phyloP scores from a whole-genome alignment of 2,329 filamentous ascomycete species.

The Parafenestella ontariensis region DNA sequence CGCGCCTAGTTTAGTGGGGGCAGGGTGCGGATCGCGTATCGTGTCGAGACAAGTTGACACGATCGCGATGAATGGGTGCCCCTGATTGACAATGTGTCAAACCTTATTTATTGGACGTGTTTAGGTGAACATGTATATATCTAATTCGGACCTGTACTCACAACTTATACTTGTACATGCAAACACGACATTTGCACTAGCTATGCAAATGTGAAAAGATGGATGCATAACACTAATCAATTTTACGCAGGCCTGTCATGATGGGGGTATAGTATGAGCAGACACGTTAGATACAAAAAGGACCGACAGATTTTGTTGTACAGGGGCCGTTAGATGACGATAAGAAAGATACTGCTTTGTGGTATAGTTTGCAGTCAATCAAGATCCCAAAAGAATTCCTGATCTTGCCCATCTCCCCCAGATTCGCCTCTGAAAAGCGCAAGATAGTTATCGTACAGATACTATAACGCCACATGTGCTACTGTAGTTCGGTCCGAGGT shows the following conservation, averaged over 20 bases:
- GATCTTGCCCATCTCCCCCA: conserved; percentile 4
- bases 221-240: conserved; percentile 3
- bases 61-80: background rate
- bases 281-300: conserved; percentile 13
- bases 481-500: conserved; percentile 27
- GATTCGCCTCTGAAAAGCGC: conserved; percentile 3
- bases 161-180: too few relatives aligned
- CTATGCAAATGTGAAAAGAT: too few relatives aligned
- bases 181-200: too few relatives aligned
- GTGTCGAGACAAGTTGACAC: background rate
- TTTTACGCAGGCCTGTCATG: conserved; percentile 23
- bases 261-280: conserved; percentile 23
- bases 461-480: conserved; percentile 33
- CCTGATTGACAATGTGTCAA: too few relatives aligned
- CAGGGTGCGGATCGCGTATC: background rate
- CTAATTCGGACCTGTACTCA: too few relatives aligned
- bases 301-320: conserved; percentile 21
- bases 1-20: too few relatives aligned
- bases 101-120: too few relatives aligned
- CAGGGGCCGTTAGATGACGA: conserved; percentile 17
- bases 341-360: conserved; percentile 9
- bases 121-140: too few relatives aligned
- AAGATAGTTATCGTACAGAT: conserved; percentile 18
- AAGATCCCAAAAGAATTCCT: background rate
- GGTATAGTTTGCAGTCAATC: conserved; percentile 2